Base-by-base conservation (phyloP, 192 early-diverging fungal genomes). In the Phlyctochytrium bullatum region DNA sequence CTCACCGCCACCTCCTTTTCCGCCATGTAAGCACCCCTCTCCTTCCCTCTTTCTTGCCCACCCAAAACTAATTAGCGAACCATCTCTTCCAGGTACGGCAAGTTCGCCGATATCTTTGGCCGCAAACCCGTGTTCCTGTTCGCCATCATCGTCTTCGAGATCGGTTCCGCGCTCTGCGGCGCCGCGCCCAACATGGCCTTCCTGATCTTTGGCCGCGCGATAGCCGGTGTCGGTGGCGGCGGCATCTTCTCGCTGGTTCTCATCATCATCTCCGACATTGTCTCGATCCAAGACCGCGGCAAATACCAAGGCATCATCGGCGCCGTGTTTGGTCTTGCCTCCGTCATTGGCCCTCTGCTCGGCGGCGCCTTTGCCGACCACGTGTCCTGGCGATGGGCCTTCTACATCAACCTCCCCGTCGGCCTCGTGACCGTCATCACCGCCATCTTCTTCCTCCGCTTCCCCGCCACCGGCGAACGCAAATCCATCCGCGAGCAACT, bases 151-250 rank as follows among this genome's bases (percentile, higher is more conserved):
- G 62, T 93, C 6, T 97, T 97, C 68, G 82, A 88, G 61, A 35
- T 87, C 2, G 93, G 93, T 2, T 92, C 90, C 0, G 62, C 91
- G 0, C 71, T 95, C 23, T 92, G 93, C 71, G 94, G 91, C n/a
- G 71, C 82, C 25, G 84, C 92, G 10, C 62, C 52, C 1, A 56
- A 40, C 29, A 81, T 80, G 17, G 90, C 89, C 58, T 82, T 84
- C 51, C 90, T 88, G 0, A 88, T 95, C 60, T 78, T 93, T 27
- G 83, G 86, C 12, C 88, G 90, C 0, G 80, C 87, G 1, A 78
- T 93, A 34, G 80, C 83, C 6, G 80, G 74, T 0, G 90, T 93
- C 47, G n/a, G n/a, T n/a, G 90, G 89, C n/a, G 89, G 88, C 20
- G 92, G 91, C 23, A 86, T 94, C 27, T 78, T 92, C 69, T 79